Evolutionary conservation across 306 rosid genomes (phyloP).

Genomic region (Casuarina glauca): DNA sequence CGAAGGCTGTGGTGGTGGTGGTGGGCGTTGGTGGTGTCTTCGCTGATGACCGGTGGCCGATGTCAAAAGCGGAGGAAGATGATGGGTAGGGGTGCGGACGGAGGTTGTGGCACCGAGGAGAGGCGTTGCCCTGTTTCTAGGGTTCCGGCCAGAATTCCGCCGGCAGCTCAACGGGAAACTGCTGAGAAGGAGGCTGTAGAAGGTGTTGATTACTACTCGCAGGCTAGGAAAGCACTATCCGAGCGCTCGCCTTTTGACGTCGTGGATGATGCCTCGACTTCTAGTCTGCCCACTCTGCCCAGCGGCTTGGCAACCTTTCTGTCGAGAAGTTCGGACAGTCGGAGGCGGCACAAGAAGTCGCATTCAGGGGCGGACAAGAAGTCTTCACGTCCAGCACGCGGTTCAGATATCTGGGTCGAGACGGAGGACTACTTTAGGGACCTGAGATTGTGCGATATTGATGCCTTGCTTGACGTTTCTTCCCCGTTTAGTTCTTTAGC

Average conservation of each 20-base stretch:
- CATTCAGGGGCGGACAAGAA: constrained; percentile 66
- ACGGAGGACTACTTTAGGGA: constrained; percentile 79
- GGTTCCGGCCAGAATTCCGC: constrained; percentile 54
- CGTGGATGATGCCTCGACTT: constrained; percentile 58
- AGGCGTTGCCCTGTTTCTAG: constrained; percentile 42
- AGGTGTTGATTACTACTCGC: constrained; percentile 59
- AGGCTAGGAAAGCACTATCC: constrained; percentile 73
- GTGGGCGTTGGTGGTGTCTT: constrained; percentile 45
- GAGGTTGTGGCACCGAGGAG: constrained; percentile 50
- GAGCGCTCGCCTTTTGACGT: constrained; percentile 79
- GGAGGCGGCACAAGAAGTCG: constrained; percentile 79
- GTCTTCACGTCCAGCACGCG: constrained; percentile 49
- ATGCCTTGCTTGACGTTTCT: constrained; percentile 53
- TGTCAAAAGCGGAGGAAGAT: constrained; percentile 62
- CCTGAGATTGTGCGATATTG: constrained; percentile 64
- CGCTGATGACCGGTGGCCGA: constrained; percentile 82
- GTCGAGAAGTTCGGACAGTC: constrained; percentile 57
- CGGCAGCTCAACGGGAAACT: constrained; percentile 41
- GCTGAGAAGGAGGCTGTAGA: constrained; percentile 15
- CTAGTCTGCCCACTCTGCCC: constrained; percentile 65
- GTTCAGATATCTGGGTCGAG: constrained; percentile 66
- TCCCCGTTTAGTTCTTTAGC: constrained; percentile 39
- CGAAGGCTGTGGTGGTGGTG: constrained; percentile 24
- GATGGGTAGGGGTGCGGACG: constrained; percentile 61
- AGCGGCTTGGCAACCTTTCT: constrained; percentile 61